Evolutionary conservation across 2,329 filamentous ascomycete genomes (phyloP).

Genomic region (Monosporascus sp.): DNA sequence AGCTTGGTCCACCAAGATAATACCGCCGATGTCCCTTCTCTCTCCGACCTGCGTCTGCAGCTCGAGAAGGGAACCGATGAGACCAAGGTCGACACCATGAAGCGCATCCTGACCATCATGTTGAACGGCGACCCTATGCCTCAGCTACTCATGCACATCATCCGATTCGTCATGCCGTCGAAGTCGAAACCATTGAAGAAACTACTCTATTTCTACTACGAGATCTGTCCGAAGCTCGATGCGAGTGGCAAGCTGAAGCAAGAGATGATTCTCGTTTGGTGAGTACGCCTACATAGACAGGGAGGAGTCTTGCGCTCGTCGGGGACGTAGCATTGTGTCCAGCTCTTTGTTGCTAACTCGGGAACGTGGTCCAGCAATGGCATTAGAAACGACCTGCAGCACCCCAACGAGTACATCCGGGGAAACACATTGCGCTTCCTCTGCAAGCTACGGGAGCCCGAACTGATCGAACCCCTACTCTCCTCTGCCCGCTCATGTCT

Average conservation of each 20-base stretch:
- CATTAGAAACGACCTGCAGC: slow-evolving; percentile 94
- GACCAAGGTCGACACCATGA: slow-evolving; percentile 91
- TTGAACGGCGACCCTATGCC: slow-evolving; percentile 96
- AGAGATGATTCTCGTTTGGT: slow-evolving; percentile 99
- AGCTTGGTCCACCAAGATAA: slow-evolving; percentile 98
- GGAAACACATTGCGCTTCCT: slow-evolving; percentile 98
- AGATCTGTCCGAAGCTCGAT: slow-evolving; percentile 96
- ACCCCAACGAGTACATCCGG: slow-evolving; percentile 96
- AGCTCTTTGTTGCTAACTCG: slow-evolving; percentile 17
- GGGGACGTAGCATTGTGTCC: no score
- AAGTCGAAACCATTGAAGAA: slow-evolving; percentile 97
- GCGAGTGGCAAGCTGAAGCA: slow-evolving; percentile 92
- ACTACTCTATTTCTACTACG: slow-evolving; percentile 97
- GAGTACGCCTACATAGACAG: slow-evolving; percentile 23
- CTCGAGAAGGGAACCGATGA: slow-evolving; percentile 93
- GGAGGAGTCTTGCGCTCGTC: slow-evolving; percentile 7
- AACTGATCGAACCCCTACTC: slow-evolving; percentile 92
- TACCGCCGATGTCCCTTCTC: slow-evolving; percentile 80
- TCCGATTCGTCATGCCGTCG: slow-evolving; percentile 98
- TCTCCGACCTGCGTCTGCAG: slow-evolving; percentile 88
- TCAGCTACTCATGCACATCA: slow-evolving; percentile 97
- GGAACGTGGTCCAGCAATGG: slow-evolving; percentile 64
- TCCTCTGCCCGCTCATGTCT: slow-evolving; percentile 89
- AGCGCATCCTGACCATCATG: slow-evolving; percentile 94
- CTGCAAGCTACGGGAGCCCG: slow-evolving; percentile 90